Base-by-base conservation (phyloP, 73 alveolate genomes). In the Paramecium sonneborni region DNA sequence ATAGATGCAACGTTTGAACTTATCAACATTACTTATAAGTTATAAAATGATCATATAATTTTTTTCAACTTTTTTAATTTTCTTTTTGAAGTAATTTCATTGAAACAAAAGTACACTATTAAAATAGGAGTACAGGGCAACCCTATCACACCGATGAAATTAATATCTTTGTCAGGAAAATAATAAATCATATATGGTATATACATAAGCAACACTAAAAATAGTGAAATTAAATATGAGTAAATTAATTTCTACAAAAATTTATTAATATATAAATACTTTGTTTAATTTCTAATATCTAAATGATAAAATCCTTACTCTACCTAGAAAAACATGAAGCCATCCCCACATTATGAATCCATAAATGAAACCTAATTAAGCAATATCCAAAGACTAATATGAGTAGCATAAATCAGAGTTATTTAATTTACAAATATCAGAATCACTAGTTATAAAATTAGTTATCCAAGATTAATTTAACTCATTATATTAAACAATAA, bases 271-370 rank as follows among this genome's bases (percentile, higher is more conserved):
- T 11, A 57, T 57, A 57, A 57, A 52, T 32, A 67, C 84, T 30
- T 30, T 57, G 26, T 52, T n/a, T n/a, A 14, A 5, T 20, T 52
- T 52, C 2, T 52, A 52, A 3, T n/a, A 52, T 52, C 20, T 20
- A 8, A n/a, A n/a, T n/a, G 2, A 52, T 52, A 4, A 4, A 52
- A 52, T 14, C 2, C 7, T 52, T 20, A 6, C 18, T 32, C 84
- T 67, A 9, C 44, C 44, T 1, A n/a, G 26, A 52, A n/a, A 52
- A 52, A 52, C 7, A 4, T 35, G 43, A 35, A 35, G 43, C 87
- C 87, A 74, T 74, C 87, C 87, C 87, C 87, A 74, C 56, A 74
- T 35, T 6, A 74, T 74, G 28, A 30, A 74, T 32, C 87, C 87
- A 35, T 30, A 74, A 1, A 74, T 74, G 28, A 35, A 74, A 7